Percentiles rank a stretch among this genome's conserved stretches.
phyloP scores from a whole-genome alignment of 2,329 filamentous ascomycete genomes.

The Hypoxylon sp. region DNA sequence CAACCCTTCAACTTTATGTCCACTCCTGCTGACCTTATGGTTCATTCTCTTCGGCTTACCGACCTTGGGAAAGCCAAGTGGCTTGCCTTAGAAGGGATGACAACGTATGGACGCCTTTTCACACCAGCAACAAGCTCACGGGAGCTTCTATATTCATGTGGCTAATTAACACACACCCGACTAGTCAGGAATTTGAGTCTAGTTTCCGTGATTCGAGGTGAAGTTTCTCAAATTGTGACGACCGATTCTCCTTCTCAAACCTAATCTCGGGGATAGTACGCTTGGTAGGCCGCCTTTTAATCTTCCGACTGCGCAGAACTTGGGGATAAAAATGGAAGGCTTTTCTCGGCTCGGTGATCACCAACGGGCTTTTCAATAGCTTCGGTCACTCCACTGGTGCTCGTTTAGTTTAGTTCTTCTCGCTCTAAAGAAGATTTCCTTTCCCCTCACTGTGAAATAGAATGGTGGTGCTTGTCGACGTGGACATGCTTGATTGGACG shows the following conservation, averaged over 20 bases:
- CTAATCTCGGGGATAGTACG: background rate
- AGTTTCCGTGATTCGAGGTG: background rate
- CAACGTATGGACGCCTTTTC: conserved; percentile 18
- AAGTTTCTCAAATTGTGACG: conserved; percentile 13
- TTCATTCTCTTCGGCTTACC: conserved; percentile 44
- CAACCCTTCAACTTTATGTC: conserved; percentile 36
- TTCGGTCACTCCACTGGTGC: conserved; percentile 49
- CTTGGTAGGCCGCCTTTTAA: conserved; percentile 15
- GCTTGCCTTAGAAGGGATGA: conserved; percentile 21
- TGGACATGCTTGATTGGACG: conserved; percentile 54
- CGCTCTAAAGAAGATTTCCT: conserved; percentile 46
- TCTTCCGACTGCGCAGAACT: conserved; percentile 14
- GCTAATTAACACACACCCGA: conserved; percentile 10
- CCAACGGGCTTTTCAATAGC: conserved; percentile 32
- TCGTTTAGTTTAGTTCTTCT: conserved; percentile 47
- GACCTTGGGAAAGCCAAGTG: conserved; percentile 35
- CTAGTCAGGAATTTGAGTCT: background rate
- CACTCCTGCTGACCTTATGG: conserved; percentile 29
- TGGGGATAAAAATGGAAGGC: conserved; percentile 25
- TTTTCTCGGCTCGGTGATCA: conserved; percentile 41
- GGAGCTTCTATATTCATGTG: conserved; percentile 2
- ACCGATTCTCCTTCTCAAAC: conserved; percentile 7
- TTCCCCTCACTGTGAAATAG: conserved; percentile 49
- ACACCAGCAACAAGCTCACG: background rate
- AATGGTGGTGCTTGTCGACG: conserved; percentile 52